A percentile compares a stretch with the other conserved stretches of the same genome.
These are phyloP conservation scores for Rhynchospora pubera DNA, from an alignment of 176 grass and related monocot genomes.

Conservation along the genomic window DNA sequence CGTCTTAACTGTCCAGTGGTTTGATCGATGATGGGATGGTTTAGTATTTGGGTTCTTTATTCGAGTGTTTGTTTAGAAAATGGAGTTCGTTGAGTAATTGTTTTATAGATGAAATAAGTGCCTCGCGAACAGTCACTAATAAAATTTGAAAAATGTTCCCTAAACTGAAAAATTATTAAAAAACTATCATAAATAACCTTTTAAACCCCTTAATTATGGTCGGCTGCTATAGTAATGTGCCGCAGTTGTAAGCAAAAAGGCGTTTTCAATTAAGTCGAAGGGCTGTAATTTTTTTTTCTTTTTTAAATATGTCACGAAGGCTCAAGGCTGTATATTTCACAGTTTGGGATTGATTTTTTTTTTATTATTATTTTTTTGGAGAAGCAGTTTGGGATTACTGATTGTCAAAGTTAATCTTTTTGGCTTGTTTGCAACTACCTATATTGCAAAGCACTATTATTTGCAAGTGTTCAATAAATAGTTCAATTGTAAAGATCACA, in stretches of 20 bases:
- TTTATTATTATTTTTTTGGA: too few species aligned
- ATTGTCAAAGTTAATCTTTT: not conserved
- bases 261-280: not conserved
- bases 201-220: not conserved
- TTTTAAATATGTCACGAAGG: too few species aligned
- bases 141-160: not conserved
- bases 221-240: not conserved
- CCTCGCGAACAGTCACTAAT: not conserved
- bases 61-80: not conserved
- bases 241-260: not conserved
- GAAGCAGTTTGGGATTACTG: not conserved
- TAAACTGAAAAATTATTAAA: not conserved
- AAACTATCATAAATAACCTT: not conserved
- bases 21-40: not conserved
- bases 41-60: not conserved
- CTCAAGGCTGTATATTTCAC: not conserved
- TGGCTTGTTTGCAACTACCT: not conserved
- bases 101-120: not conserved
- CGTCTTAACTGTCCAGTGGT: conserved; percentile 26
- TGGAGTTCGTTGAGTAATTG: not conserved
- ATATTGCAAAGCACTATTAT: not conserved
- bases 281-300: not conserved
- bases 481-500: too few species aligned
- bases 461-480: conserved; percentile 1
- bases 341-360: not conserved